Evolutionary conservation across 176 grass and related monocot genomes (phyloP).

Genomic region (Saccharum officinarum): DNA sequence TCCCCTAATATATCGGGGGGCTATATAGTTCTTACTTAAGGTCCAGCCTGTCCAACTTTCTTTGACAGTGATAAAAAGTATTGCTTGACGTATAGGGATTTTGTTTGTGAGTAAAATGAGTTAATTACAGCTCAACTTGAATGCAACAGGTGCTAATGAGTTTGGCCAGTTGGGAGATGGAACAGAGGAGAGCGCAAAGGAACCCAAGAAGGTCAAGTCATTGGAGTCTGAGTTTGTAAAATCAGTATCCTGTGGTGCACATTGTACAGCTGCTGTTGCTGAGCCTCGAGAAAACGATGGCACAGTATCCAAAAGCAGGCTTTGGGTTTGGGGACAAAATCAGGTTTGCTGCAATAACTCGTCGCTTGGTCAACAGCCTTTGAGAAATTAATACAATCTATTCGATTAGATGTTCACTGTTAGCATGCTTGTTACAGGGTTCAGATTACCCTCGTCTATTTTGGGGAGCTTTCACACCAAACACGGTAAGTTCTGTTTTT

Average conservation of each 20-base stretch:
- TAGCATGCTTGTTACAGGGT: conserved; percentile 54
- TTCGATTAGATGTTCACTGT: conserved; percentile 30
- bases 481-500: conserved; percentile 64
- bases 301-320: conserved; percentile 61
- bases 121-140: conserved; percentile 32
- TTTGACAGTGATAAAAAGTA: conserved; percentile 4
- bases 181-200: conserved; percentile 72
- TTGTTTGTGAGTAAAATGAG: neutral
- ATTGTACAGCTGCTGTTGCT: conserved; percentile 93
- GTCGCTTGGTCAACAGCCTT: neutral
- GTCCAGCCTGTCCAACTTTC: neutral
- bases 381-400: conserved; percentile 20
- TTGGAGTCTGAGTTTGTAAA: conserved; percentile 82
- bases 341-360: conserved; percentile 55
- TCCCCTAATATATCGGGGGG: neutral
- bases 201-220: conserved; percentile 72
- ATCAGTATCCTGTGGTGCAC: conserved; percentile 93
- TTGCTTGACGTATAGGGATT: neutral
- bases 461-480: conserved; percentile 83
- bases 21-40: neutral
- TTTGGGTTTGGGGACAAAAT: conserved; percentile 99
- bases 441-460: conserved; percentile 87
- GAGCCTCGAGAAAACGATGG: conserved; percentile 85
- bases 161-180: conserved; percentile 98
- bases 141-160: conserved; percentile 79